Conservation (phyloP, 1,284 basidiomycete species). For the Austroboletus novae-zelandiae region DNA sequence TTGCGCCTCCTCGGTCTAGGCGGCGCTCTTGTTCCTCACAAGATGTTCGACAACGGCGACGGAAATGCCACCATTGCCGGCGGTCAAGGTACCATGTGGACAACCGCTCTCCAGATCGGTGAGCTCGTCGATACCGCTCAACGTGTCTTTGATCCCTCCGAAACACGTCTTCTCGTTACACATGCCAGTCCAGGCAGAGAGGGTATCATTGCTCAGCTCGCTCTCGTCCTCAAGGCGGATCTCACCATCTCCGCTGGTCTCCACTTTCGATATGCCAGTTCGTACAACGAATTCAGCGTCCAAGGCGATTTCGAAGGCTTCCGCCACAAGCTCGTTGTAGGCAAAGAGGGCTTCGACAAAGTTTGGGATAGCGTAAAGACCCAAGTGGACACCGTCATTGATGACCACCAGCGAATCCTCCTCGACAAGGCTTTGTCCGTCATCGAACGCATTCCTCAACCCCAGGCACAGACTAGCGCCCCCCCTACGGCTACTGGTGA, state of each 20-base stretch:
- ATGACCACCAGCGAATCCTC: slow-evolving; percentile 85
- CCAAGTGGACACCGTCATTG: slow-evolving; percentile 91
- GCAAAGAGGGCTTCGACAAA: slow-evolving; percentile 84
- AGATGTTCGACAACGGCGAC: slow-evolving; percentile 97
- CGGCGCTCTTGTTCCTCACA: slow-evolving; percentile 94
- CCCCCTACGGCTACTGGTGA: slow-evolving; percentile 59
- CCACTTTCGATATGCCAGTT: slow-evolving; percentile 95
- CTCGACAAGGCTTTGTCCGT: slow-evolving; percentile 90
- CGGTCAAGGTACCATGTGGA: slow-evolving; percentile 99
- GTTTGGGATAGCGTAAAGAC: slow-evolving; percentile 93
- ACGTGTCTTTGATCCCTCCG: slow-evolving; percentile 87
- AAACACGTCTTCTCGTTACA: slow-evolving; percentile 91
- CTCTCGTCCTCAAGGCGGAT: slow-evolving; percentile 90
- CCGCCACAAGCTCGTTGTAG: slow-evolving; percentile 75
- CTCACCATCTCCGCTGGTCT: slow-evolving; percentile 92
- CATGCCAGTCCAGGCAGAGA: slow-evolving; percentile 93
- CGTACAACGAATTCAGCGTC: slow-evolving; percentile 97
- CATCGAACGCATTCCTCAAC: slow-evolving; percentile 74
- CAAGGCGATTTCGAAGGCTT: slow-evolving; percentile 89
- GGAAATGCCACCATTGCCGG: slow-evolving; percentile 95
- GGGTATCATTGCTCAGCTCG: slow-evolving; percentile 89
- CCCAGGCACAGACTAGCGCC: slow-evolving; percentile 55
- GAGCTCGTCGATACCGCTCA: slow-evolving; percentile 98
- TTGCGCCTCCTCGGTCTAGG: slow-evolving; percentile 93
- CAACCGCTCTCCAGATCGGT: slow-evolving; percentile 95